phyloP scores from a whole-genome alignment of 768 basidiomycete genomes.

The Tricholoma hemisulphureum region DNA sequence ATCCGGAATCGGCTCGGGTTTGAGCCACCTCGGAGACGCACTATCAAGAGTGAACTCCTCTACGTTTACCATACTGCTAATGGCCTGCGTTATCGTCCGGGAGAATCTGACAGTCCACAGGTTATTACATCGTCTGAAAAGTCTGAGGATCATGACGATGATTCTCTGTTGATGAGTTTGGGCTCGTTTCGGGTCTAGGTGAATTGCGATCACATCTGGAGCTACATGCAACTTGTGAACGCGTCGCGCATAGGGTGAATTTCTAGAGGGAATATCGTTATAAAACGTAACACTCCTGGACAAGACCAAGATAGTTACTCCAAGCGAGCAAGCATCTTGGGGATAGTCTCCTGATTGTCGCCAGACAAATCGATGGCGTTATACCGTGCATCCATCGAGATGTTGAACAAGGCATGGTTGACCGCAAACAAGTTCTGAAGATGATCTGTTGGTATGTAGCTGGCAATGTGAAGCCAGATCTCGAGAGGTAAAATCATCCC shows the following conservation, averaged over 20 bases:
- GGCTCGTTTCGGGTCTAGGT: neutral
- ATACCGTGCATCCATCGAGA: conserved; percentile 23
- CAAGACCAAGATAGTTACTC: neutral
- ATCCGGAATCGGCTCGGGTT: neutral
- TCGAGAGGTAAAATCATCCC: conserved; percentile 20
- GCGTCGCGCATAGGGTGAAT: neutral
- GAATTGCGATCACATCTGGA: neutral
- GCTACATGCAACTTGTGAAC: neutral
- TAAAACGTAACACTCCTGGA: neutral
- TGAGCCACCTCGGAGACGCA: neutral
- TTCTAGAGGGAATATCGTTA: neutral
- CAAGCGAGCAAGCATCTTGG: neutral
- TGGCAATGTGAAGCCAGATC: conserved; percentile 18
- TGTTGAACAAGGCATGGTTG: conserved; percentile 16
- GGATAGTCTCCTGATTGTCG: conserved; percentile 4
- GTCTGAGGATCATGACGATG: neutral
- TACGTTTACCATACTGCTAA: neutral
- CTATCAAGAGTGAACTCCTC: neutral
- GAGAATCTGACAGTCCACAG: neutral
- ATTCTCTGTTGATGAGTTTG: neutral
- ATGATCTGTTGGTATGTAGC: conserved; percentile 11
- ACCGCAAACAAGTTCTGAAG: conserved; percentile 8
- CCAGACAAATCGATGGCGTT: conserved; percentile 9
- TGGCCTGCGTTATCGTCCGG: neutral
- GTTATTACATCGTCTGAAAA: neutral